A percentile compares a stretch with the other conserved stretches of the same genome.
Evolutionary conservation across 2,329 filamentous ascomycete species (phyloP).

Genomic region (Nakataea oryzae): DNA sequence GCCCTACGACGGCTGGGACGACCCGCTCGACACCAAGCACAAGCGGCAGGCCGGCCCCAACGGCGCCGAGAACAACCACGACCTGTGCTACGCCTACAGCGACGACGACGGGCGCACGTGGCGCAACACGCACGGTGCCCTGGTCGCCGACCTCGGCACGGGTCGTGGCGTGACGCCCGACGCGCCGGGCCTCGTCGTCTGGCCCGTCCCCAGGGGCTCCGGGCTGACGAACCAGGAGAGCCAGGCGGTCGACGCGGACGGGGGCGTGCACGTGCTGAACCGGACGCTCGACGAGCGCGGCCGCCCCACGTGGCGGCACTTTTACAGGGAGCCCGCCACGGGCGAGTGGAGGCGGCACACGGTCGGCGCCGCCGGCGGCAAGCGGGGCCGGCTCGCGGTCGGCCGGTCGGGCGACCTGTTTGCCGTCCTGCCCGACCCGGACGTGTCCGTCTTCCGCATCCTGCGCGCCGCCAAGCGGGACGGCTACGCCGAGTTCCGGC

Average conservation of each 20-base stretch:
- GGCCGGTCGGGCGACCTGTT: conserved; percentile 22
- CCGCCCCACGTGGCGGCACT: neutral
- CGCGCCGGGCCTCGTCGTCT: conserved; percentile 29
- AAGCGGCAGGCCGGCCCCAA: conserved; percentile 31
- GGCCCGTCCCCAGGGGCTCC: conserved; percentile 30
- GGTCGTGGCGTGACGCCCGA: conserved; percentile 21
- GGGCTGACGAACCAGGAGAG: conserved; percentile 29
- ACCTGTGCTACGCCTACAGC: conserved; percentile 38
- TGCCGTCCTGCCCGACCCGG: conserved; percentile 24
- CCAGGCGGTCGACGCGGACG: conserved; percentile 27
- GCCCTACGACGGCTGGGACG: conserved; percentile 29
- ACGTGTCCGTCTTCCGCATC: conserved; percentile 17
- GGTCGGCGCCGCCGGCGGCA: conserved; percentile 18
- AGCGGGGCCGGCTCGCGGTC: conserved; percentile 25
- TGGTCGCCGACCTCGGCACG: conserved; percentile 21
- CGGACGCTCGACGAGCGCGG: conserved; percentile 15
- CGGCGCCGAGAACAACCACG: conserved; percentile 34
- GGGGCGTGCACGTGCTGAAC: conserved; percentile 37
- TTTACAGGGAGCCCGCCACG: conserved; percentile 7
- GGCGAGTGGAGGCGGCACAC: conserved; percentile 21
- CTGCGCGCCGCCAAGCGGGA: conserved; percentile 17
- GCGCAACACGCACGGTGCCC: conserved; percentile 24
- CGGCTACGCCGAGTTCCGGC: conserved; percentile 20
- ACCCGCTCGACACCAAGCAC: conserved; percentile 25
- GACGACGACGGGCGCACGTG: conserved; percentile 31